These are phyloP conservation scores for Arabidopsis hybrid DNA, from an alignment of 441 rosid species.

Conservation along the genomic window DNA sequence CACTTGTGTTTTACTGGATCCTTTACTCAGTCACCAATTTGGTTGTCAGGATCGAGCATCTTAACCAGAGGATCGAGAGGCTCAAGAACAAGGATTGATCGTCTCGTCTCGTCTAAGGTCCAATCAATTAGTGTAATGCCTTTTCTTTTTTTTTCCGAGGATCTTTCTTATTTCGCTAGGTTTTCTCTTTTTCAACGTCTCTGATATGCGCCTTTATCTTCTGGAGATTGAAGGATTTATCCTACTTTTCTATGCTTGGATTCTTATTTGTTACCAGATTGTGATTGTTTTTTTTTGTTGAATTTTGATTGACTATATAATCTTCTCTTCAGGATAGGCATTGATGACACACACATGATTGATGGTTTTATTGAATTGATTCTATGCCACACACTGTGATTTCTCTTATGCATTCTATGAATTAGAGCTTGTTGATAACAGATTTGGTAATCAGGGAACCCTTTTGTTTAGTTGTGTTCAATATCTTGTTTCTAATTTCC, in stretches of 20 bases:
- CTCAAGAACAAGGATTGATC: constrained; percentile 65
- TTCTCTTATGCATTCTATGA: neutral
- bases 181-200: constrained; percentile 3
- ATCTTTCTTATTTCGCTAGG: neutral
- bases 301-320: neutral
- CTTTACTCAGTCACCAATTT: constrained; percentile 77
- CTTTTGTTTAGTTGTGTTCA: constrained; percentile 3
- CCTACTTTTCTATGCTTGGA: constrained; percentile 7
- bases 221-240: constrained; percentile 24
- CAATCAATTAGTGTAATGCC: constrained; percentile 20
- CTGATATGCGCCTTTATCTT: neutral
- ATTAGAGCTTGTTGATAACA: constrained; percentile 4
- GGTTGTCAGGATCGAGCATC: constrained; percentile 77
- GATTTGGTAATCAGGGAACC: neutral
- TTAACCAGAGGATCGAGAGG: constrained; percentile 85
- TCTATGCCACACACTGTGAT: neutral
- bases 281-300: constrained; percentile 12
- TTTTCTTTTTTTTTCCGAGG: neutral
- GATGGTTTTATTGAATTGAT: constrained; percentile 11
- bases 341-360: neutral
- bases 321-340: neutral
- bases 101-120: constrained; percentile 26
- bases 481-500: neutral
- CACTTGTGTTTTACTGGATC: constrained; percentile 87
- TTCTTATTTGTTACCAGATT: constrained; percentile 11